Base-by-base conservation (phyloP, 1,284 basidiomycete genomes). In the Cutaneotrichosporon daszewskae region DNA sequence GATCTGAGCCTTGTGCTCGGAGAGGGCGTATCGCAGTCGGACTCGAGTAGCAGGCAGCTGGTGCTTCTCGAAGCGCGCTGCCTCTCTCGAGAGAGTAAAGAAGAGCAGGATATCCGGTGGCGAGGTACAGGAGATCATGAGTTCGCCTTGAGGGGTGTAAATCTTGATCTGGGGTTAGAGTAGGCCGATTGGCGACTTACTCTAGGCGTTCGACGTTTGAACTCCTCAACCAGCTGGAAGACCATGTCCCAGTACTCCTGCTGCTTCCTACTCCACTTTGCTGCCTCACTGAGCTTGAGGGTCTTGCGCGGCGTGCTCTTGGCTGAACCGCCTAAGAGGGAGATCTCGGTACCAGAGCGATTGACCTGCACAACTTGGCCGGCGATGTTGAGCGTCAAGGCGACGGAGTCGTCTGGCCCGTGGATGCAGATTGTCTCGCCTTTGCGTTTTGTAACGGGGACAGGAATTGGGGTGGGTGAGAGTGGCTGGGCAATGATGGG, bases 91-190 rank as follows among this genome's bases (percentile, higher is more conserved):
- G 28, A 51, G 3, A 22, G 25, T 28, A 27, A 58, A 64, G 9
- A 42, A 46, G 3, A 68, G 43, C 12, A 59, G 48, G 13, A 66
- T 41, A 40, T 69, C 63, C 2, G 66, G 63, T 20, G 62, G 63
- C 8, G 40, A 38, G 4, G 56, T 61, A 40, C 64, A 69, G 8
- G 63, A 60, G 17, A 67, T 50, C 3, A 40, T 52, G 12, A 69
- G 26, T 11, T 55, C 43, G 4, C 64, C 66, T 9, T 62, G 53
- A 2, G 53, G 29, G 3, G 54, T 54, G 40, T 51, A 69, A 14
- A 66, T 18, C 40, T 56, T 66, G 32, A 61, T 48, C 66, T 68
- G 45, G 1, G 1, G 33, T 53, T 19, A 49, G 45, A 28, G 18
- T 11, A 8, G 14, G 3, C 16, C 5, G 24, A 1, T 16, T 35